phyloP scores from a whole-genome alignment of 139 green algal species.

The Microglena sp. region DNA sequence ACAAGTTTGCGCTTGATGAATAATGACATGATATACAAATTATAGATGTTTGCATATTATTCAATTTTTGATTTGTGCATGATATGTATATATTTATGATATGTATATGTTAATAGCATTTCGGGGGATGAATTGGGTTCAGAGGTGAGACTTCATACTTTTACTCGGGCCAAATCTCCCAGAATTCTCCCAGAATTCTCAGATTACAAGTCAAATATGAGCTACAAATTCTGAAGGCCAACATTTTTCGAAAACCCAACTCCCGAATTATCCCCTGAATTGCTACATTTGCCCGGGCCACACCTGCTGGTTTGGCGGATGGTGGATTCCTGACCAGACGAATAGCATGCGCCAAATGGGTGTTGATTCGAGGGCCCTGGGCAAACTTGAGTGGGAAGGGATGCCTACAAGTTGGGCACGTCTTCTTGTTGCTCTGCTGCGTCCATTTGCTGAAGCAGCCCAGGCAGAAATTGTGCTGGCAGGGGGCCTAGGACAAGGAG shows the following conservation, averaged over 20 bases:
- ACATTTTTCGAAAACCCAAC: background rate
- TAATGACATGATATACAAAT: too few relatives aligned
- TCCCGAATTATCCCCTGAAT: background rate
- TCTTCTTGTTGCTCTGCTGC: conserved; percentile 65
- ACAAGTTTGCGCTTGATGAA: too few relatives aligned
- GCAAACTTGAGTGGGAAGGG: conserved; percentile 60
- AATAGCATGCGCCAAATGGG: background rate
- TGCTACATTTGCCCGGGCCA: background rate
- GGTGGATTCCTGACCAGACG: too few relatives aligned
- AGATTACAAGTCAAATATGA: background rate
- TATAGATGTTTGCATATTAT: too few relatives aligned
- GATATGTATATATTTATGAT: too few relatives aligned
- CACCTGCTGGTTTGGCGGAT: background rate
- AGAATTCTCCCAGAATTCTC: too few relatives aligned
- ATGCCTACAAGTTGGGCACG: conserved; percentile 74
- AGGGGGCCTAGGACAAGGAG: conserved; percentile 56
- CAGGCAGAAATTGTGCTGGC: conserved; percentile 97
- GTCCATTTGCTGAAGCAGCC: conserved; percentile 77
- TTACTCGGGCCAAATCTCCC: too few relatives aligned
- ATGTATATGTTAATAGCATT: too few relatives aligned
- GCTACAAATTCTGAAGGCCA: background rate
- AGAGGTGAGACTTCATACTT: too few relatives aligned
- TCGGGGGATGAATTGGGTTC: too few relatives aligned
- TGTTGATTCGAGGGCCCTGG: conserved; percentile 47
- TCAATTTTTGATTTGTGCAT: too few relatives aligned